phyloP scores from a whole-genome alignment of 2,329 filamentous ascomycete genomes.

The Fusarium luffae region DNA sequence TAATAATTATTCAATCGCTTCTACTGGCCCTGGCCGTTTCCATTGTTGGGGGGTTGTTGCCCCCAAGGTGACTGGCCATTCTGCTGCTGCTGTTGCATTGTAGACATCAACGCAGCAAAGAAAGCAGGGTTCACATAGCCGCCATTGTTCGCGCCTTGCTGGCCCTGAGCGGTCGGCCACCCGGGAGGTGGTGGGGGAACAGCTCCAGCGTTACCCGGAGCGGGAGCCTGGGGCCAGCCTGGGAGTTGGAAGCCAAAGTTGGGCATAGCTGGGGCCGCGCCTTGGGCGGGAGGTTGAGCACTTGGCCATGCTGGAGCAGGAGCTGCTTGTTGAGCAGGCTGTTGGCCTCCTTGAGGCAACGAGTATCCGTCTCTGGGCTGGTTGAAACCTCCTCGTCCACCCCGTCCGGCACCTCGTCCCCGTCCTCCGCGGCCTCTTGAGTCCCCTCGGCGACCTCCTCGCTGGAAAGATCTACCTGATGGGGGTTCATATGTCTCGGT shows the following conservation, averaged over 20 bases:
- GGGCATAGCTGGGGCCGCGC: slow-evolving; percentile 43
- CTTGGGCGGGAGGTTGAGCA: slow-evolving; percentile 30
- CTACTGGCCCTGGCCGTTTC: slow-evolving; percentile 44
- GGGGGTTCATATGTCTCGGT: slow-evolving; percentile 53
- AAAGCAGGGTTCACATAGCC: slow-evolving; percentile 69
- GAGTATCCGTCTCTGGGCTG: slow-evolving; percentile 56
- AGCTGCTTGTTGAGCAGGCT: slow-evolving; percentile 49
- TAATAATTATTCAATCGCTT: neutral
- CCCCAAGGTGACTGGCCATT: slow-evolving; percentile 47
- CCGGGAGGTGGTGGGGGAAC: slow-evolving; percentile 57
- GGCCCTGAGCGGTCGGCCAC: slow-evolving; percentile 48
- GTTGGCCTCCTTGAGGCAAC: slow-evolving; percentile 48
- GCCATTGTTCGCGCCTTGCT: slow-evolving; percentile 49
- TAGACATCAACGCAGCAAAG: slow-evolving; percentile 61
- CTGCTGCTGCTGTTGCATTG: slow-evolving; percentile 53
- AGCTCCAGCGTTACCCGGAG: slow-evolving; percentile 43
- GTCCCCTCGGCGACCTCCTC: slow-evolving; percentile 59
- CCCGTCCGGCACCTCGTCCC: slow-evolving; percentile 56
- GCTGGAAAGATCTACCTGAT: slow-evolving; percentile 47
- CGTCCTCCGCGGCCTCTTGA: slow-evolving; percentile 57
- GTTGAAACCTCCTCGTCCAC: slow-evolving; percentile 51
- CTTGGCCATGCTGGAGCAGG: slow-evolving; percentile 32
- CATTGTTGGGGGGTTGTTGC: slow-evolving; percentile 45
- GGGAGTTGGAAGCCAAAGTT: slow-evolving; percentile 59
- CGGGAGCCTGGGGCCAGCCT: slow-evolving; percentile 53